A percentile compares a stretch with the other conserved stretches of the same genome.
Conservation (phyloP, 768 basidiomycete genomes). For the Rhodotorula sphaerocarpa region DNA sequence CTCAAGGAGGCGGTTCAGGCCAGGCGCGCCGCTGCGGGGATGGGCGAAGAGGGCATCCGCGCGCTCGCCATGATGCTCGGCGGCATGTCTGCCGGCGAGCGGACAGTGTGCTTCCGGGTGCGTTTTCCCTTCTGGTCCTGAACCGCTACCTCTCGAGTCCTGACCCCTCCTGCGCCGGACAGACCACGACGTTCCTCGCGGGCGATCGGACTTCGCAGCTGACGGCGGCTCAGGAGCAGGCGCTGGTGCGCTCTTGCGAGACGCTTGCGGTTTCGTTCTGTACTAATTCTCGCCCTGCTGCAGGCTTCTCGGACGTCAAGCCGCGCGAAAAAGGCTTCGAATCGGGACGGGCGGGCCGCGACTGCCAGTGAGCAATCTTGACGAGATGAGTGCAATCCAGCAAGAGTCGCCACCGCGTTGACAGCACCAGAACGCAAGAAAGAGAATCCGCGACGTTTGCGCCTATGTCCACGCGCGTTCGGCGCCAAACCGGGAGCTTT, state of each 20-base stretch:
- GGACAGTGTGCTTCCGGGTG: slow-evolving; percentile 10
- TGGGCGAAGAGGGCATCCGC: slow-evolving; percentile 15
- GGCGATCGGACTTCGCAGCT: slow-evolving; percentile 5
- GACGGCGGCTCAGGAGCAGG: slow-evolving; percentile 13
- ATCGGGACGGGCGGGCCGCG: background rate
- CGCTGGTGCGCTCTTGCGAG: background rate
- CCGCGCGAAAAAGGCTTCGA: background rate
- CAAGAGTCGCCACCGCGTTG: no score
- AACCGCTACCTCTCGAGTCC: no score
- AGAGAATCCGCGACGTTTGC: no score
- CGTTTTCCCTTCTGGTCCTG: background rate
- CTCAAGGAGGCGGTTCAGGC: background rate
- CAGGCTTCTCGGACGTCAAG: background rate
- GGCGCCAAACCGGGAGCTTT: no score
- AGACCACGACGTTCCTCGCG: slow-evolving; percentile 5
- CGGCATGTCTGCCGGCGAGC: background rate
- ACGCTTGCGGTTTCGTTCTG: no score
- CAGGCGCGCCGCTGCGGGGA: background rate
- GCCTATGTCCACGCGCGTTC: no score
- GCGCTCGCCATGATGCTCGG: slow-evolving; percentile 12
- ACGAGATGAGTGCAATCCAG: no score
- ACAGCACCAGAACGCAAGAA: no score
- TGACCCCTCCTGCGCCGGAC: background rate
- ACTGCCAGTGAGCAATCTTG: no score
- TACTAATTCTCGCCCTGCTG: background rate